Base-by-base conservation (phyloP, 1,139 yeast species). In the Suhomyces atakaporum region DNA sequence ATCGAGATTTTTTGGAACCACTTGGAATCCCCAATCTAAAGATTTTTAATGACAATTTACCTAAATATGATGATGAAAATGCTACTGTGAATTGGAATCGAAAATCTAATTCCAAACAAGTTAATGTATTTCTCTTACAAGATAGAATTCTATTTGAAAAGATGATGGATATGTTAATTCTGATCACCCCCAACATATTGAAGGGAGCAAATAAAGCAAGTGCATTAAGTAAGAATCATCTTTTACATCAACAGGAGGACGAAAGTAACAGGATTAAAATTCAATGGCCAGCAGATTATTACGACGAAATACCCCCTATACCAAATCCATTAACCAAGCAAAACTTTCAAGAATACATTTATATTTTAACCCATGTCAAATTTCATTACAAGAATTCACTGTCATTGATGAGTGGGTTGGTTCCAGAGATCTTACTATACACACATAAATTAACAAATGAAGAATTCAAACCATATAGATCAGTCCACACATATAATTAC, bases 401-500 rank as follows among this genome's bases (percentile, higher is more conserved):
- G 46, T 66, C 73, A 9, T 48, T 69, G 25, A 53, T 51, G 25
- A 54, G 57, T 26, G 77, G 77, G 3, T 43, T 66, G 1, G 56
- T 72, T 2, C 66, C 71, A 7, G 67, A 65, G 30, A 64, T 71
- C 14, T 51, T 72, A 23, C 50, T 71, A 14, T 51, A 63, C 42
- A 69, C 76, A 1, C 77, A 71, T 43, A 60, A 58, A 27, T 38
- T 69, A 19, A 60, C 61, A 13, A 68, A 63, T 36, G 43, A 42
- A 7, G 50, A 57, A 30, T 66, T 54, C 49, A 58, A 60, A 37
- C 51, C 51, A 1, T 58, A 41, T 38, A 48, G 76, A 25, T 62
- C 68, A 10, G 64, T 58, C 2, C 58, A 63, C 11, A 66, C 76
- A 0, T 72, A 60, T 46, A 72, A 71, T 46, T 59, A 61, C 38